These are phyloP conservation scores for Hypoxylon sp. DNA, from an alignment of 2,329 filamentous ascomycete species.

Conservation along the genomic window DNA sequence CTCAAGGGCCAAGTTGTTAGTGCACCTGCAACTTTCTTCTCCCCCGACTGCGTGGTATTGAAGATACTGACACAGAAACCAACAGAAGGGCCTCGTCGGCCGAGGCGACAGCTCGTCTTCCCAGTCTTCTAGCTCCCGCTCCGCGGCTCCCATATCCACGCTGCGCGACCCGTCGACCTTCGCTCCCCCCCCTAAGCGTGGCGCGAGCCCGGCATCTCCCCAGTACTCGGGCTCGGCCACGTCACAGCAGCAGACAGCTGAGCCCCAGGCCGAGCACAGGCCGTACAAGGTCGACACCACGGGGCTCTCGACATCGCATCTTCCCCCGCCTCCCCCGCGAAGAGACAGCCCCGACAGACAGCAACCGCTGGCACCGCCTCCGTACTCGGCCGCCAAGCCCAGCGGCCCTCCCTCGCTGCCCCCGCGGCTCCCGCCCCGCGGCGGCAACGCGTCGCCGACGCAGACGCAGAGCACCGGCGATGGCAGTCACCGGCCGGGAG, in stretches of 20 bases:
- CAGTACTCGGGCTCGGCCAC: slow-evolving; percentile 6
- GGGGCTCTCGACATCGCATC: slow-evolving; percentile 70
- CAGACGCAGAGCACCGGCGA: slow-evolving; percentile 36
- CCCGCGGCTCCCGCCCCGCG: slow-evolving; percentile 75
- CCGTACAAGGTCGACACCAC: slow-evolving; percentile 74
- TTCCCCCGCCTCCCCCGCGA: slow-evolving; percentile 75
- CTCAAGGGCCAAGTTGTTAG: slow-evolving; percentile 59
- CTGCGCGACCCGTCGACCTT: slow-evolving; percentile 81
- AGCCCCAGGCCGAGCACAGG: slow-evolving; percentile 58
- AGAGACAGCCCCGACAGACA: slow-evolving; percentile 51
- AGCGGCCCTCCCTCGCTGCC: slow-evolving; percentile 62
- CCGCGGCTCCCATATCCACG: slow-evolving; percentile 68
- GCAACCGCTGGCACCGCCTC: slow-evolving; percentile 37
- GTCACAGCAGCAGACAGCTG: slow-evolving; percentile 43
- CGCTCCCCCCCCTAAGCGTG: slow-evolving; percentile 78
- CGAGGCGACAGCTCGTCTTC: slow-evolving; percentile 47
- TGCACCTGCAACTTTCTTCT: no score
- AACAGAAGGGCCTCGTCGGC: slow-evolving; percentile 56
- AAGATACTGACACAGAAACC: slow-evolving; percentile 19
- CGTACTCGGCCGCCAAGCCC: slow-evolving; percentile 37
- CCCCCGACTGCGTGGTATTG: no score
- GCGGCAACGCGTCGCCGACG: slow-evolving; percentile 56
- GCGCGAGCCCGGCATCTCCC: slow-evolving; percentile 9
- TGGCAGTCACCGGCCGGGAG: slow-evolving; percentile 30
- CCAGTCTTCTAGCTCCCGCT: slow-evolving; percentile 40